These are phyloP conservation scores for Ogataea hybrid DNA, from an alignment of 1,139 yeast genomes.

Conservation along the genomic window DNA sequence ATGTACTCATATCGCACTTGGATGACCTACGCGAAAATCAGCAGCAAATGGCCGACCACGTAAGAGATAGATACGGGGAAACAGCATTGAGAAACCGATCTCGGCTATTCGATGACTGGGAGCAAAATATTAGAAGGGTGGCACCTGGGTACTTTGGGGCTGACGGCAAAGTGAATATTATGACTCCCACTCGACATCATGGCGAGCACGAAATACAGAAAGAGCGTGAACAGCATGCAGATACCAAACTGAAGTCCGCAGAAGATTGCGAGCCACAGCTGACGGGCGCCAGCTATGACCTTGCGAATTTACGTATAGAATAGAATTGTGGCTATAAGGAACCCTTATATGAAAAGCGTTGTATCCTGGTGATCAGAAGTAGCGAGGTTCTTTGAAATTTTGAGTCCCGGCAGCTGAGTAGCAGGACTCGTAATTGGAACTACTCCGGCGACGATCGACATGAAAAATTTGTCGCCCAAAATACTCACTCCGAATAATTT, in stretches of 20 bases:
- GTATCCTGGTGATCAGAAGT: no score
- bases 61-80: conserved; percentile 10
- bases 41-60: conserved; percentile 2
- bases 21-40: conserved; percentile 7
- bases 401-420: no score
- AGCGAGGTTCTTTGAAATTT: no score
- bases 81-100: not conserved
- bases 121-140: conserved; percentile 17
- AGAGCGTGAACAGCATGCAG: not conserved
- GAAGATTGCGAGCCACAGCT: not conserved
- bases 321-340: not conserved
- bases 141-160: conserved; percentile 28
- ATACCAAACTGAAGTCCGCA: not conserved
- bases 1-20: conserved; percentile 5
- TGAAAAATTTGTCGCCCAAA: conserved; percentile 8
- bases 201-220: not conserved
- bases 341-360: no score
- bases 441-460: conserved; percentile 7
- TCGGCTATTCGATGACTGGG: conserved; percentile 21
- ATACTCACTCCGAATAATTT: not conserved
- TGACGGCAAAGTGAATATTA: conserved; percentile 22
- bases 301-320: conserved; percentile 8
- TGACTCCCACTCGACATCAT: conserved; percentile 25
- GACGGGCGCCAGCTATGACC: conserved; percentile 3
- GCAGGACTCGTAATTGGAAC: not conserved